phyloP scores from a whole-genome alignment of 2,329 filamentous ascomycete genomes.

The Chaetomium globosum region DNA sequence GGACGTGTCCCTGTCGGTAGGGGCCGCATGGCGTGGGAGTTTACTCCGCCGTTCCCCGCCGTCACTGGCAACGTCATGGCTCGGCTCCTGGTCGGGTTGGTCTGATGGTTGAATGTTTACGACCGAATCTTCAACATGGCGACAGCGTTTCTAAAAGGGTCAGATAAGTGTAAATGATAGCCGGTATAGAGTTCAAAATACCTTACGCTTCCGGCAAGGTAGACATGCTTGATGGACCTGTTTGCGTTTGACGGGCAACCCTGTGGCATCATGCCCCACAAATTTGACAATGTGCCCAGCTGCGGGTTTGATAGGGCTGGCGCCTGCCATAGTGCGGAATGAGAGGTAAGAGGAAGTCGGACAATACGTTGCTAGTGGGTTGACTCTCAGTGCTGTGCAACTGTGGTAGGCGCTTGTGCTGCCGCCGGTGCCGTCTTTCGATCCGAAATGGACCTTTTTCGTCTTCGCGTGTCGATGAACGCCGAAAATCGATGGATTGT shows the following conservation, averaged over 20 bases:
- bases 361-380: not conserved
- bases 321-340: constrained; percentile 11
- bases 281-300: constrained; percentile 52
- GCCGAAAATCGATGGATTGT: constrained; percentile 4
- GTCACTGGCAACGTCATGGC: not conserved
- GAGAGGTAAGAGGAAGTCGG: not conserved
- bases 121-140: constrained; percentile 14
- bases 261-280: constrained; percentile 57
- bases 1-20: constrained; percentile 27
- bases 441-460: not conserved
- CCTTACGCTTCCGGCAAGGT: constrained; percentile 59
- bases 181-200: constrained; percentile 31
- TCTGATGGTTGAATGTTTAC: not conserved
- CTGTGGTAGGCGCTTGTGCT: not conserved
- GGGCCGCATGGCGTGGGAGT: not conserved
- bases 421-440: not conserved
- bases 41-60: not conserved
- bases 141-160: constrained; percentile 22
- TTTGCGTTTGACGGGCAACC: constrained; percentile 60
- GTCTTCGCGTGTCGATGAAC: not conserved
- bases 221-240: constrained; percentile 62
- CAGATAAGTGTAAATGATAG: not conserved
- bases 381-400: not conserved
- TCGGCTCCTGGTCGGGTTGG: not conserved
- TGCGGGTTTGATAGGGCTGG: constrained; percentile 14